Evolutionary conservation across 2,329 filamentous ascomycete genomes (phyloP).

Genomic region (Mycosphaerella sp.): DNA sequence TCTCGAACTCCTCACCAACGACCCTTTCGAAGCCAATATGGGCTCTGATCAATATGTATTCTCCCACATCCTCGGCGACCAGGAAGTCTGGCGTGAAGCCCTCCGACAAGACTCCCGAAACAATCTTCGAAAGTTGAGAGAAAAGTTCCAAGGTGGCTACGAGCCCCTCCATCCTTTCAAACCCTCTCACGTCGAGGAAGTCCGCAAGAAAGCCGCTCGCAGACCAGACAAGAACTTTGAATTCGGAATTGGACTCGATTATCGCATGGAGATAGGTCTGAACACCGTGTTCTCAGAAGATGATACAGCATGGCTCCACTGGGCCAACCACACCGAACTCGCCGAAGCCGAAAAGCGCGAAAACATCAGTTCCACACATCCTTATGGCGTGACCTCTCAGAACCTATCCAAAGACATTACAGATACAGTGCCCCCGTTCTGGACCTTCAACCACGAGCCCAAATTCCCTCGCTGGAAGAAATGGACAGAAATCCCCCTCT

Average conservation of each 20-base stretch:
- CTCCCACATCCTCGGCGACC: slow-evolving; percentile 30
- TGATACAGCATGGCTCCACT: slow-evolving; percentile 26
- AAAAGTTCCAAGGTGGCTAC: slow-evolving; percentile 13
- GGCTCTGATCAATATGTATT: slow-evolving; percentile 36
- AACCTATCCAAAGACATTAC: slow-evolving; percentile 22
- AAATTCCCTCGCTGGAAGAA: slow-evolving; percentile 15
- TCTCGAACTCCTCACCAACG: slow-evolving; percentile 26
- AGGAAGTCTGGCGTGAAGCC: slow-evolving; percentile 30
- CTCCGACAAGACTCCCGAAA: slow-evolving; percentile 36
- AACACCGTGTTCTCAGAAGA: slow-evolving; percentile 27
- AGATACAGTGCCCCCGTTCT: slow-evolving; percentile 21
- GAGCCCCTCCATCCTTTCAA: slow-evolving; percentile 15
- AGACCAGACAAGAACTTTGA: slow-evolving; percentile 39
- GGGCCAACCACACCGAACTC: slow-evolving; percentile 17
- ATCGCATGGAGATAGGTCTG: slow-evolving; percentile 24
- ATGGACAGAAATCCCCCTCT: slow-evolving; percentile 24
- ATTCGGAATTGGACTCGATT: slow-evolving; percentile 32
- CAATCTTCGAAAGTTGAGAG: slow-evolving; percentile 7
- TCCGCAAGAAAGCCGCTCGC: slow-evolving; percentile 26
- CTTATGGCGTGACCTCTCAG: slow-evolving; percentile 7
- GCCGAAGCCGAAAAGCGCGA: slow-evolving; percentile 12
- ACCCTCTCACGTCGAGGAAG: slow-evolving; percentile 20
- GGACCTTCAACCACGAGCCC: slow-evolving; percentile 21
- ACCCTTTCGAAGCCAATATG: slow-evolving; percentile 21
- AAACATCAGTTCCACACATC: slow-evolving; percentile 6